Percentiles rank a stretch among this genome's conserved stretches.
Conservation (phyloP, 805 yeast genomes). For the Sugiyamaella chiloensis region DNA sequence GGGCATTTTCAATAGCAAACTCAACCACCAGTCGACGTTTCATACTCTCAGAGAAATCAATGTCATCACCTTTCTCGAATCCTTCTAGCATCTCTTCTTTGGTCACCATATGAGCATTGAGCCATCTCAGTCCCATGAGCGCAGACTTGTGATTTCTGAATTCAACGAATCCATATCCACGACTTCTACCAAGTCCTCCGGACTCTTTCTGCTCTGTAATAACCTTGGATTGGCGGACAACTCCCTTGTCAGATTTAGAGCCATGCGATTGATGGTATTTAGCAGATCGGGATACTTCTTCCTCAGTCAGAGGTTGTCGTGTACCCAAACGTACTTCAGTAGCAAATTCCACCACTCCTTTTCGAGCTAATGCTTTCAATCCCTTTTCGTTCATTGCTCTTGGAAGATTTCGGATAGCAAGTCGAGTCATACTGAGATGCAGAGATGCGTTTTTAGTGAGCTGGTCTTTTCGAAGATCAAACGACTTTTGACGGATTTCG, state of each 20-base stretch:
- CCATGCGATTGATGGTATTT: slow-evolving; percentile 46
- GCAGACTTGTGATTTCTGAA: slow-evolving; percentile 90
- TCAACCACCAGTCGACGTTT: slow-evolving; percentile 85
- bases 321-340: slow-evolving; percentile 70
- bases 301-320: slow-evolving; percentile 85
- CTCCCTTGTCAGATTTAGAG: slow-evolving; percentile 64
- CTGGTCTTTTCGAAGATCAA: slow-evolving; percentile 81
- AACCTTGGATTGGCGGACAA: slow-evolving; percentile 89
- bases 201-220: slow-evolving; percentile 89
- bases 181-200: slow-evolving; percentile 82
- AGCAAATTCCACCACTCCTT: slow-evolving; percentile 92
- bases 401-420: slow-evolving; percentile 92
- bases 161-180: slow-evolving; percentile 96
- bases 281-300: slow-evolving; percentile 78
- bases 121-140: slow-evolving; percentile 94
- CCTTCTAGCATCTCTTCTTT: slow-evolving; percentile 53
- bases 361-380: slow-evolving; percentile 86
- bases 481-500: slow-evolving; percentile 85
- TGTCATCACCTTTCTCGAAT: slow-evolving; percentile 18
- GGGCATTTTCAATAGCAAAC: slow-evolving; percentile 94
- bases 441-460: slow-evolving; percentile 85
- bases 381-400: slow-evolving; percentile 87
- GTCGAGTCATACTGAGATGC: slow-evolving; percentile 89
- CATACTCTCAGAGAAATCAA: slow-evolving; percentile 34
- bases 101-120: slow-evolving; percentile 87